phyloP scores from a whole-genome alignment of 176 grass and related monocot species.

The Phoenix dactylifera region DNA sequence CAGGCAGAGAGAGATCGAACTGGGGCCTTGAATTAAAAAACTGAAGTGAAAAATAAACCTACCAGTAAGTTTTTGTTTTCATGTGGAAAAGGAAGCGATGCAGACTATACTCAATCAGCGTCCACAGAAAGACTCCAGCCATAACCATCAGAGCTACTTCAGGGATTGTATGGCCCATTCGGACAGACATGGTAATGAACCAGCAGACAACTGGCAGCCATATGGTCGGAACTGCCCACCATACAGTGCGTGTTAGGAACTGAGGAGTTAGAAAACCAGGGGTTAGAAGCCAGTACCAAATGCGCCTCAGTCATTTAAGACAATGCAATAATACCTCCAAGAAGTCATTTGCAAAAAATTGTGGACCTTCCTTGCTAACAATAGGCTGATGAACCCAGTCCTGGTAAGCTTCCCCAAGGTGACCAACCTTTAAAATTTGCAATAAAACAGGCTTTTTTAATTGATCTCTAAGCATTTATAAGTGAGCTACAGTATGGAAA shows the following conservation, averaged over 20 bases:
- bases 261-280: slow-evolving; percentile 3
- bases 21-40: not conserved
- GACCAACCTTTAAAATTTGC: slow-evolving; percentile 50
- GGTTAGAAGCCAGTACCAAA: slow-evolving; percentile 2
- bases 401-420: slow-evolving; percentile 76
- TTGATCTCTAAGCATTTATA: too few relatives aligned
- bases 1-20: not conserved
- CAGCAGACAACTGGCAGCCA: slow-evolving; percentile 88
- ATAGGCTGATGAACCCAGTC: slow-evolving; percentile 97
- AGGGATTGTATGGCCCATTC: slow-evolving; percentile 49
- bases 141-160: slow-evolving; percentile 41
- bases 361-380: slow-evolving; percentile 81
- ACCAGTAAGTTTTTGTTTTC: slow-evolving; percentile 66
- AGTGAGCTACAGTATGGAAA: too few relatives aligned
- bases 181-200: slow-evolving; percentile 34
- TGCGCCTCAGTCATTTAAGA: not conserved
- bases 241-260: slow-evolving; percentile 84
- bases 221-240: slow-evolving; percentile 77
- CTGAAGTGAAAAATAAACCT: slow-evolving; percentile 9
- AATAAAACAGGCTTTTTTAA: not conserved
- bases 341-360: slow-evolving; percentile 55
- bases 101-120: slow-evolving; percentile 70
- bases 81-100: slow-evolving; percentile 98
- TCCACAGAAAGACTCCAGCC: slow-evolving; percentile 75
- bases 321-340: slow-evolving; percentile 45